Evolutionary conservation across 345 rosid genomes (phyloP).

Genomic region (Dovyalis caffra): DNA sequence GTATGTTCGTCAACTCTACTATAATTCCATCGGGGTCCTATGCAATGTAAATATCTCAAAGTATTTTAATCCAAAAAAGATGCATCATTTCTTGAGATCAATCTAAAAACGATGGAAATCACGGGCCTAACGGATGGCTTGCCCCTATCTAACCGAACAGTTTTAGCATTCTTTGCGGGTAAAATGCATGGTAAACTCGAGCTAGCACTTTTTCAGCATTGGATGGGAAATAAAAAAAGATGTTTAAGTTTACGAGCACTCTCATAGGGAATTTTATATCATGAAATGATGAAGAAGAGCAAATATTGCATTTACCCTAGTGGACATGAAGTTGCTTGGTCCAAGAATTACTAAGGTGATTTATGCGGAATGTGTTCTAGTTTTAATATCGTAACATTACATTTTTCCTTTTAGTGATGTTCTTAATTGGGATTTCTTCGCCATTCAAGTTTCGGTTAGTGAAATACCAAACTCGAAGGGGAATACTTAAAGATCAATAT

Average conservation of each 20-base stretch:
- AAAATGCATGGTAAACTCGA: conserved; percentile 41
- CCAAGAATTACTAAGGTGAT: conserved; percentile 76
- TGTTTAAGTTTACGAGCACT: conserved; percentile 46
- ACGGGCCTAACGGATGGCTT: conserved; percentile 10
- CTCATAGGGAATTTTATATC: conserved; percentile 40
- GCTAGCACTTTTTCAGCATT: conserved; percentile 36
- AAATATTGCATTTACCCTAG: conserved; percentile 70
- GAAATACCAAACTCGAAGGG: conserved; percentile 56
- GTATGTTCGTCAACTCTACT: conserved; percentile 32
- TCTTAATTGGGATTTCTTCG: conserved; percentile 58
- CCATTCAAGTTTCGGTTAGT: conserved; percentile 46
- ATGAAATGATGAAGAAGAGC: conserved; percentile 40
- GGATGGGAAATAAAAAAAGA: conserved; percentile 47
- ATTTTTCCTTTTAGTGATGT: conserved; percentile 71
- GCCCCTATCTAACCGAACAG: conserved; percentile 29
- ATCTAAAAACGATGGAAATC: conserved; percentile 40
- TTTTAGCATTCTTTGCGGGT: conserved; percentile 52
- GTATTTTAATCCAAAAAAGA: conserved; percentile 46
- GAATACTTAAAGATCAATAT: conserved; percentile 45
- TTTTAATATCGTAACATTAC: conserved; percentile 56
- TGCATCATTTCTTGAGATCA: conserved; percentile 55
- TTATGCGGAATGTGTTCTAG: conserved; percentile 70
- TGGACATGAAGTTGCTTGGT: conserved; percentile 82
- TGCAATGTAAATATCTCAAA: conserved; percentile 63
- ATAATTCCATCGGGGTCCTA: conserved; percentile 44